Percentiles rank a stretch among this genome's conserved stretches.
These are phyloP conservation scores for Hordeum marinum DNA, from an alignment of 176 grass and related monocot species.

Conservation along the genomic window DNA sequence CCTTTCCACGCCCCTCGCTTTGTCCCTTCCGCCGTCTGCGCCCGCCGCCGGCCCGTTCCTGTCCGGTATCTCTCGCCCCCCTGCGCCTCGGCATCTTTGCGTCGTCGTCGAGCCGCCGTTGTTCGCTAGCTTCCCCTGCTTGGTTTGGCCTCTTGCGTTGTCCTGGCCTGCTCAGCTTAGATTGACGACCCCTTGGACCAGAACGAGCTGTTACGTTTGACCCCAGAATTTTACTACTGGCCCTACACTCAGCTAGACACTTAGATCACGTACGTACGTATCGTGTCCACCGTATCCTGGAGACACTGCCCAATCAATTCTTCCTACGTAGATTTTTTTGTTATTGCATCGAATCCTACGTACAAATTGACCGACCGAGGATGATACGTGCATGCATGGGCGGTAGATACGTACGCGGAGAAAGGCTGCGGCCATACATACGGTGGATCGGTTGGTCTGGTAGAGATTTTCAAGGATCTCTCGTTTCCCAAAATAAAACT, in stretches of 20 bases:
- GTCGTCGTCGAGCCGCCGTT: background rate
- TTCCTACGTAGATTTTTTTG: no score
- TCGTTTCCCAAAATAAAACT: background rate
- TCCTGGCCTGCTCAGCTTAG: background rate
- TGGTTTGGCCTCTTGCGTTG: background rate
- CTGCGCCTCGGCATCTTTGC: slow-evolving; percentile 19
- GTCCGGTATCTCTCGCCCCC: slow-evolving; percentile 1
- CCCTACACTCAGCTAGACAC: no score
- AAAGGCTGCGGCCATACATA: background rate
- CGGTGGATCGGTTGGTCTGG: background rate
- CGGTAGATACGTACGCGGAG: background rate
- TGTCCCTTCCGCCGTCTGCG: slow-evolving; percentile 3
- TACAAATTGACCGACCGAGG: no score
- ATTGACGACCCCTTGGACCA: background rate
- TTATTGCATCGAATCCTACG: no score
- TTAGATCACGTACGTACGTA: background rate
- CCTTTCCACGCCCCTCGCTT: background rate
- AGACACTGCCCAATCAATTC: no score
- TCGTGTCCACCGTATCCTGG: no score
- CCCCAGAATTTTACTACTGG: background rate
- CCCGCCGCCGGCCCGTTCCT: background rate
- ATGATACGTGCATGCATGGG: no score
- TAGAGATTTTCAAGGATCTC: background rate
- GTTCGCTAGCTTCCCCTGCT: background rate
- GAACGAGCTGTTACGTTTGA: background rate